Base-by-base conservation (phyloP, 148 eudicot genomes). In the Gaultheria prostrata region DNA sequence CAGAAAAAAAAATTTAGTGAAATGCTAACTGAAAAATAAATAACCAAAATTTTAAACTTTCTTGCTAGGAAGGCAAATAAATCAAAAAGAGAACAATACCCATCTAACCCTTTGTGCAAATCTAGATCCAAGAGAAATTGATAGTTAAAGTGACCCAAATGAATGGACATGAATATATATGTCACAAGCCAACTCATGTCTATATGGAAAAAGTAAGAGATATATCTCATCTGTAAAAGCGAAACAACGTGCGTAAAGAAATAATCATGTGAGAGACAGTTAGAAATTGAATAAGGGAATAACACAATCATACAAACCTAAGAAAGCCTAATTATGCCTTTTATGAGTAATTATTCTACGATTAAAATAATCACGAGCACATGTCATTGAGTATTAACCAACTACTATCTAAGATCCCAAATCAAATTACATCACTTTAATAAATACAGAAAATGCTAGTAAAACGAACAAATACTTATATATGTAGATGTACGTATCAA, bases 81-180 rank as follows among this genome's bases (percentile, higher is more conserved):
- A 61, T 14, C 65, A 26, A 78, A 15, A 50, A 65, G 71, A 24
- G 3, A 57, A 73, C 24, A 39, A 74, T 45, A 85, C 85, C 63
- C 77, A 81, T 84, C 87, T 87, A 14, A 21, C 49, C 26, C 39
- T 81, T 51, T 24, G 26, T 81, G 56, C 85, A 83, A 85, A 83
- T 87, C 86, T 78, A 83, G 86, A 83, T 83, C 89, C 85, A 71
- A 85, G 11, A 82, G 20, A 84, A 82, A 49, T 26, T 57, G 51
- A 45, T 77, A 83, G 30, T 59, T 49, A 67, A 39, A 77, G 81
- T 39, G 20, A 78, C 72, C 57, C 59, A 76, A 77, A 82, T 45
- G 81, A 54, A 86, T 24, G 26, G 39, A 67, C 53, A 56, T 76
- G 49, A 78, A 84, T 39, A 51, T 48, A 83, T 15, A 85, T 57